Conservation (phyloP, 2,329 filamentous ascomycete genomes). For the Didymellaceae sp. region DNA sequence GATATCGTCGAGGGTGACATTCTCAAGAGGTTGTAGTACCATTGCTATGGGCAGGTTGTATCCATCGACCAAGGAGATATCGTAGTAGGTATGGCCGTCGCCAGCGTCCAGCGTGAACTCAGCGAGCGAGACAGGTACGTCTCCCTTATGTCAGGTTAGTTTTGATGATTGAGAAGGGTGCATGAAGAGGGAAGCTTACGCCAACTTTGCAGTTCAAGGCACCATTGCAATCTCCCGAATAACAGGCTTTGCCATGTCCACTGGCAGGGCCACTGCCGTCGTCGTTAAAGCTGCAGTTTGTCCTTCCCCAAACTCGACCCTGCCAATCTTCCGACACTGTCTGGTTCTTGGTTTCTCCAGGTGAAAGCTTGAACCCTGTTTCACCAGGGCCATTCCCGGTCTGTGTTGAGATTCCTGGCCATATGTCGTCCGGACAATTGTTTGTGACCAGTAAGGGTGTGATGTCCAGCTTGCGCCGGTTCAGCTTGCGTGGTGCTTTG, state of each 20-base stretch:
- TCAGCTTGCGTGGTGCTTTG: constrained; percentile 36
- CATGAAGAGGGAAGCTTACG: constrained; percentile 55
- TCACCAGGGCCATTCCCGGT: constrained; percentile 70
- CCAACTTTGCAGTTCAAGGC: constrained; percentile 72
- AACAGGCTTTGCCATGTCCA: constrained; percentile 64
- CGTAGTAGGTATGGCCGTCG: constrained; percentile 75
- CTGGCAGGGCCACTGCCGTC: constrained; percentile 63
- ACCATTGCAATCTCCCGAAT: constrained; percentile 78
- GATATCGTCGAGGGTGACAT: constrained; percentile 66
- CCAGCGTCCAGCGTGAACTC: constrained; percentile 80
- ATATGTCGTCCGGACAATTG: constrained; percentile 72
- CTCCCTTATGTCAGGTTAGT: constrained; percentile 60
- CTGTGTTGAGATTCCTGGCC: constrained; percentile 78
- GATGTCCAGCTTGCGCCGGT: constrained; percentile 43
- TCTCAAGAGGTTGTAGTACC: constrained; percentile 59
- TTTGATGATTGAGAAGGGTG: neutral
- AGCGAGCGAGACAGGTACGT: constrained; percentile 75
- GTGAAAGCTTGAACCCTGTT: constrained; percentile 71
- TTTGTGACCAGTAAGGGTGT: constrained; percentile 73
- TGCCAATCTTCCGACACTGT: constrained; percentile 78
- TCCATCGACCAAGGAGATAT: constrained; percentile 83
- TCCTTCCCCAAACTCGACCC: constrained; percentile 81
- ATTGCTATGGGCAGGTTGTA: constrained; percentile 79
- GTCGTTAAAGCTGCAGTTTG: constrained; percentile 78
- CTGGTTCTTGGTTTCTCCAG: constrained; percentile 65